Evolutionary conservation across 371 early-diverging fungal species (phyloP).

Genomic region (Lichtheimia ramosa): DNA sequence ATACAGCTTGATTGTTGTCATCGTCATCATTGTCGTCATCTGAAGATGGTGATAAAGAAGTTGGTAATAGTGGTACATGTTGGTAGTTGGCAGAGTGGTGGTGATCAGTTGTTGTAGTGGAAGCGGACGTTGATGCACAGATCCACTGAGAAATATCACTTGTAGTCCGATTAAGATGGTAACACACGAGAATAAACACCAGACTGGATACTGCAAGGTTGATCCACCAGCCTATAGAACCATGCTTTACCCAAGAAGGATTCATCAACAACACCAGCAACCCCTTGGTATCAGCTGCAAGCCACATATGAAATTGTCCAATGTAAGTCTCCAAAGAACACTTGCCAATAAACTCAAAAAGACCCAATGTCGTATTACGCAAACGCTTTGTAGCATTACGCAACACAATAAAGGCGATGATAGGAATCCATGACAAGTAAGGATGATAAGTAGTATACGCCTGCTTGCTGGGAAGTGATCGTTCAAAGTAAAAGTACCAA

Average conservation of each 20-base stretch:
- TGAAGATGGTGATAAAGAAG: constrained; percentile 3
- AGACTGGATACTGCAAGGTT: constrained; percentile 52
- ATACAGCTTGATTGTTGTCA: too few relatives aligned
- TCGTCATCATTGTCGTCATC: not conserved
- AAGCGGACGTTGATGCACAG: constrained; percentile 13
- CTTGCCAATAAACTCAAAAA: constrained; percentile 61
- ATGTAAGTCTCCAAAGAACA: constrained; percentile 77
- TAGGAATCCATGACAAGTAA: constrained; percentile 62
- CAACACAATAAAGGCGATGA: constrained; percentile 63
- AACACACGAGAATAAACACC: constrained; percentile 58
- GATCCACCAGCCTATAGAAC: constrained; percentile 53
- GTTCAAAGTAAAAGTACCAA: constrained; percentile 55
- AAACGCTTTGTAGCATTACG: constrained; percentile 61
- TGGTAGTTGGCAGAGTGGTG: too few relatives aligned
- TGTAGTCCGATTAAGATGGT: constrained; percentile 52
- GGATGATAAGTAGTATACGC: constrained; percentile 64
- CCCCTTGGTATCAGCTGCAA: constrained; percentile 74
- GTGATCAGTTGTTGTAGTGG: not conserved
- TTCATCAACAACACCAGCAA: constrained; percentile 46
- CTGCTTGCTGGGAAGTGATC: constrained; percentile 43
- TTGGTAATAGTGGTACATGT: too few relatives aligned
- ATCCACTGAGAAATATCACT: constrained; percentile 46
- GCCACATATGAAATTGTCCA: constrained; percentile 79
- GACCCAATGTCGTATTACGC: constrained; percentile 53
- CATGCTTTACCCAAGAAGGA: constrained; percentile 26